Base-by-base conservation (phyloP, 805 yeast genomes). In the Pichia thaimueangensis region DNA sequence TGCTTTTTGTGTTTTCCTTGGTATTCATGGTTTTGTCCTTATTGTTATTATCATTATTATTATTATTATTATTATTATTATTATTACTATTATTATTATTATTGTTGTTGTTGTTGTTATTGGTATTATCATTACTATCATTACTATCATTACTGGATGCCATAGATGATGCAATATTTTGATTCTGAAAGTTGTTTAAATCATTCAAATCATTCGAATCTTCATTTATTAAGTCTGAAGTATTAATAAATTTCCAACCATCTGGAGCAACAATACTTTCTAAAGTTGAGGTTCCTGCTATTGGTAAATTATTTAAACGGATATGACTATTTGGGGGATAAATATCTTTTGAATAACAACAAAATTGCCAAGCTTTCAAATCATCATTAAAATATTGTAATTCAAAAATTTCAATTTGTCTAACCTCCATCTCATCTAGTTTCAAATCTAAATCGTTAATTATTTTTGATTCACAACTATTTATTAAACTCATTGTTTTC, bases 331-430 rank as follows among this genome's bases (percentile, higher is more conserved):
- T 75, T 20, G 70, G 53, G 1, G 83, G 65, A 53, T 70, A 80
- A 43, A 72, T 71, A 49, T 76, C 78, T 36, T 65, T 66, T 2
- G 79, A 61, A 56, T 69, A 83, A 21, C 86, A 84, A 1, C 76
- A 58, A n/a, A 71, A 59, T 35, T 71, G 73, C 94, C 94, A 84
- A 42, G 73, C 74, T 37, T 73, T 76, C 2, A 71, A 60, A 13
- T 60, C 61, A 11, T 63, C 58, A 53, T 72, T 69, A 49, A 74
- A 67, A 47, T 63, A 63, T 49, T 84, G 93, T 28, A 84, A 62
- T 57, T 84, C 94, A 61, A 63, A 86, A 1, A 83, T 72, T 54
- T 81, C 86, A 15, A 81, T 76, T 47, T 73, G 71, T 37, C 69
- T 67, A 39, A 64, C 65, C 8, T 45, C 37, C 17, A 71, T 68